Base-by-base conservation (phyloP, 352 stramenopile genomes). In the Pythium phragmiticola region DNA sequence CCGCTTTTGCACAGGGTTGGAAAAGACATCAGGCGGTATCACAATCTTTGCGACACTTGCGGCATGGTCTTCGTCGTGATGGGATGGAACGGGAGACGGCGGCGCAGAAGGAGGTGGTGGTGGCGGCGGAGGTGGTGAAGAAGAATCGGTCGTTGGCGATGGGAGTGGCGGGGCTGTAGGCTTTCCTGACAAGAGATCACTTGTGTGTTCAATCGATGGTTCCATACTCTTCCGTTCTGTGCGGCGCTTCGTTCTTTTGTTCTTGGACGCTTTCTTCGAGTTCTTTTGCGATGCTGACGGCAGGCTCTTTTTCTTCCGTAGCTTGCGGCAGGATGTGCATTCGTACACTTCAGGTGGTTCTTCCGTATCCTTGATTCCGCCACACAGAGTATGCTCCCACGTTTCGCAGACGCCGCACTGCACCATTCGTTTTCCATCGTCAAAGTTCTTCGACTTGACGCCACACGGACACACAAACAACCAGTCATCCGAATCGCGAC, bases 381-480 rank as follows among this genome's bases (percentile, higher is more conserved):
- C 80, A 51, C 86, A 95, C 28, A 66, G 41, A 0, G 84, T 90
- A 51, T 95, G 86, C 51, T 90, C 78, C 86, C 86, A 95, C 7
- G 73, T 86, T 45, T 83, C 72, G 59, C 84, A 92, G 30, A 57
- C 74, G 23, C 87, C 81, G 42, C 84, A 92, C 59, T 91, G 75
- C 12, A 93, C 73, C 84, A 93, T 93, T 26, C 74, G 78, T 23
- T 71, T 65, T 9, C 75, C 72, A 56, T 93, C 84, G 46, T 93
- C 81, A 49, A 87, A 84, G 52, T 93, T 91, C 34, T 72, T 74
- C 7, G 59, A 57, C 50, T 79, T 75, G 36, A 89, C 48, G 8
- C 76, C 76, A 62, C 84, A 93, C 21, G 75, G 66, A 54, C 84
- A 92, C 33, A 88, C 72, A 48, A 92, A 89, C 46, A 84, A 78